A percentile compares a stretch with the other conserved stretches of the same genome.
phyloP scores from a whole-genome alignment of 768 basidiomycete species.

The Termitomyces eurrhizus region DNA sequence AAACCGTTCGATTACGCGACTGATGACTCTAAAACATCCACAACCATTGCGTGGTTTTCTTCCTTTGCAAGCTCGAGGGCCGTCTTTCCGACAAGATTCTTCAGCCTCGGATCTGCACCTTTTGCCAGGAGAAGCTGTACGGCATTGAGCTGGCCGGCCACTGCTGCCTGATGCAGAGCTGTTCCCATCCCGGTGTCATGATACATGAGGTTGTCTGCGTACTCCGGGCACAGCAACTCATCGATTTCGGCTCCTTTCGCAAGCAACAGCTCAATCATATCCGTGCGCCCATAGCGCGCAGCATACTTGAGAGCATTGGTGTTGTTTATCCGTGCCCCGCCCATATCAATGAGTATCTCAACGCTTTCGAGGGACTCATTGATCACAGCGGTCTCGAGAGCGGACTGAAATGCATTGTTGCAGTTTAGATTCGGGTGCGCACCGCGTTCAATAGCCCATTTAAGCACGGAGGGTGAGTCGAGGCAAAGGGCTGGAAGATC shows the following conservation, averaged over 20 bases:
- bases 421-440: slow-evolving; percentile 7
- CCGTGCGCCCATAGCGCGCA: slow-evolving; percentile 4
- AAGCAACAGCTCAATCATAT: slow-evolving; percentile 13
- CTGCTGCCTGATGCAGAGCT: slow-evolving; percentile 5
- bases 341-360: not conserved
- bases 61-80: no score
- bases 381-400: slow-evolving; percentile 8
- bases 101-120: not conserved
- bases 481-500: slow-evolving; percentile 2
- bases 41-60: no score
- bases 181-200: slow-evolving; percentile 10
- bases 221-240: slow-evolving; percentile 5
- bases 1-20: no score
- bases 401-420: not conserved
- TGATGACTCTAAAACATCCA: no score
- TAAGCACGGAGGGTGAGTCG: not conserved
- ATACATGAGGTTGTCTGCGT: not conserved
- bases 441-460: slow-evolving; percentile 5
- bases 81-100: no score
- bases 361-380: not conserved
- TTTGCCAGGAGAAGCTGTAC: not conserved
- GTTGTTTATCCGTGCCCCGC: slow-evolving; percentile 10
- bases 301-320: slow-evolving; percentile 12
- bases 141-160: no score
- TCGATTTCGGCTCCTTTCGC: slow-evolving; percentile 13